Percentiles rank a stretch among this genome's conserved stretches.
phyloP scores from a whole-genome alignment of 306 rosid species.

The Lotus japonicus region DNA sequence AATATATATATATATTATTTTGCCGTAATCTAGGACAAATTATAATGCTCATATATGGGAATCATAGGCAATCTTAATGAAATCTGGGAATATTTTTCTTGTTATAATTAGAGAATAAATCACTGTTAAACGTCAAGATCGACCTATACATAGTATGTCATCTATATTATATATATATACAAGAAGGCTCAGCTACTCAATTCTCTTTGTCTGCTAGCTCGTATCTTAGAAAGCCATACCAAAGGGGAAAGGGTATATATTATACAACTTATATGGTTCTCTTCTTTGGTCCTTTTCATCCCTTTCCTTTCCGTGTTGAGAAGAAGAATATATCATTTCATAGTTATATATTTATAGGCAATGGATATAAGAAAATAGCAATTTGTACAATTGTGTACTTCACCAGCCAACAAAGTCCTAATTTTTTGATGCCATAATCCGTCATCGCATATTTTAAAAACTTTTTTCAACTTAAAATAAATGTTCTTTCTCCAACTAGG shows the following conservation, averaged over 20 bases:
- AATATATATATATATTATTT: too few species aligned
- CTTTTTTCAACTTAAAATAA: conserved; percentile 25
- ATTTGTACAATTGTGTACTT: conserved; percentile 34
- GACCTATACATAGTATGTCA: too few species aligned
- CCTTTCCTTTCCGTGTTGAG: background rate
- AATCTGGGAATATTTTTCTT: too few species aligned
- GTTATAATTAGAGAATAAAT: too few species aligned
- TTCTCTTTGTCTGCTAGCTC: background rate
- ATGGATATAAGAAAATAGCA: conserved; percentile 7
- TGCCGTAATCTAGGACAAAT: too few species aligned
- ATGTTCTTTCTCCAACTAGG: conserved; percentile 35
- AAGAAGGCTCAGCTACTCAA: too few species aligned
- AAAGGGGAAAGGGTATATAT: conserved; percentile 11
- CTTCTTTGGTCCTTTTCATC: too few species aligned
- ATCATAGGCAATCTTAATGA: too few species aligned
- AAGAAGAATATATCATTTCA: background rate
- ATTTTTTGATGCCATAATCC: background rate
- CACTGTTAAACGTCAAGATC: too few species aligned
- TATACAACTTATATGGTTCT: background rate
- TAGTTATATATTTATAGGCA: too few species aligned
- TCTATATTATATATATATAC: too few species aligned
- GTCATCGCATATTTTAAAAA: background rate
- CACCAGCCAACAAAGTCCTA: conserved; percentile 3
- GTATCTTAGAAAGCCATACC: conserved; percentile 29
- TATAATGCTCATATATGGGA: too few species aligned